Evolutionary conservation across 192 early-diverging fungal genomes (phyloP).

Genomic region (Gamsiella multidivaricata): DNA sequence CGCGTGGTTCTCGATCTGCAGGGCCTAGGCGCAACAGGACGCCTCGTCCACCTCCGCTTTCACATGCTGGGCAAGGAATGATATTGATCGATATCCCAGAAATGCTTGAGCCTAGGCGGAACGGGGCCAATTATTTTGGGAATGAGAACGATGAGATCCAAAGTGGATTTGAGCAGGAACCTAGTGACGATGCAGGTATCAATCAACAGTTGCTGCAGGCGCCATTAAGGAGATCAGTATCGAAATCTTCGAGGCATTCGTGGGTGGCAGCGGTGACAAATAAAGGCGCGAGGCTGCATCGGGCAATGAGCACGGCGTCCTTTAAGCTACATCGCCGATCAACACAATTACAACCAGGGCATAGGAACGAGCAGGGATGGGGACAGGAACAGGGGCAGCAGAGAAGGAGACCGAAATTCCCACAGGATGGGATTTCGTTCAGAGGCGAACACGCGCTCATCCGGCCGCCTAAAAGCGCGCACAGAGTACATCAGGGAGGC

Average conservation of each 20-base stretch:
- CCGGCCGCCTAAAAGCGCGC: no score
- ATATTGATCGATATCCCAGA: no score
- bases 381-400: slow-evolving; percentile 1
- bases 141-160: slow-evolving; percentile 1
- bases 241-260: background rate
- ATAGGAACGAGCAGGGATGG: background rate
- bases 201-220: background rate
- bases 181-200: background rate
- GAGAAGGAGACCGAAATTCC: background rate
- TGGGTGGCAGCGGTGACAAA: background rate
- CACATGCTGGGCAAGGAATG: no score
- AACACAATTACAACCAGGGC: no score
- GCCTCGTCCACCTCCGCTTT: no score
- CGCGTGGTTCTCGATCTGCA: background rate
- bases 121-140: slow-evolving; percentile 5
- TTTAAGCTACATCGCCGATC: background rate
- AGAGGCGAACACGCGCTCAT: no score
- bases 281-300: background rate
- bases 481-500: no score
- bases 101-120: no score
- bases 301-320: background rate
- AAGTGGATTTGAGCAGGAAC: background rate
- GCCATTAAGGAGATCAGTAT: no score
- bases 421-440: no score
- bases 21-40: no score